Evolutionary conservation across 176 grass and related monocot species (phyloP).

Genomic region (Phragmites australis): DNA sequence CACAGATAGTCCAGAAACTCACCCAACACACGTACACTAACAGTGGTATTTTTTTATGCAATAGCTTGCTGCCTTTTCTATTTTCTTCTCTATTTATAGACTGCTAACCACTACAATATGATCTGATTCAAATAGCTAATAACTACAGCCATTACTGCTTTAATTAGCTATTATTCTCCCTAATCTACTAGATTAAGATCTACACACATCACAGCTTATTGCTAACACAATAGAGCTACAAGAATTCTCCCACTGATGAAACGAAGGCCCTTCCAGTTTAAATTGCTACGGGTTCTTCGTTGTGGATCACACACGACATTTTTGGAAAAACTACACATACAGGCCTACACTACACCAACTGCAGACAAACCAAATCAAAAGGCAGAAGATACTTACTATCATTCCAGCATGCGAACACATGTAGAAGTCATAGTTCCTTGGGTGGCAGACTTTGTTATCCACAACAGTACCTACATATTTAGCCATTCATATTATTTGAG

Average conservation of each 20-base stretch:
- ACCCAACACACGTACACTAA: too few species aligned
- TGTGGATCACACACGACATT: background rate
- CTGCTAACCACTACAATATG: too few species aligned
- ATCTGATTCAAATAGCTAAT: too few species aligned
- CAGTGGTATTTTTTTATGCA: too few species aligned
- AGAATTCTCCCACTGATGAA: background rate
- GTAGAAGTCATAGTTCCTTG: constrained; percentile 91
- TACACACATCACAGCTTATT: too few species aligned
- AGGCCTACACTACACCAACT: background rate
- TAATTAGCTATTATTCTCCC: too few species aligned
- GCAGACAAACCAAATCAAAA: background rate
- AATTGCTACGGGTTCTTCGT: background rate
- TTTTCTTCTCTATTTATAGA: too few species aligned
- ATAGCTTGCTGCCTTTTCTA: too few species aligned
- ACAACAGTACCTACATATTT: constrained; percentile 72
- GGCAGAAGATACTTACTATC: constrained; percentile 59
- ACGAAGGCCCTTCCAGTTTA: background rate
- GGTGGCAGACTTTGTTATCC: constrained; percentile 83
- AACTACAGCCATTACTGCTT: too few species aligned
- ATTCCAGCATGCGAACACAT: constrained; percentile 89
- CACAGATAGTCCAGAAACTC: too few species aligned
- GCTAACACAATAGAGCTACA: background rate
- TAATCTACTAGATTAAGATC: too few species aligned
- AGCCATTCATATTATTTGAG: background rate
- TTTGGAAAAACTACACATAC: background rate